A percentile compares a stretch with the other conserved stretches of the same genome.
Evolutionary conservation across 2,329 filamentous ascomycete species (phyloP).

Genomic region (Pezicula carpinea): DNA sequence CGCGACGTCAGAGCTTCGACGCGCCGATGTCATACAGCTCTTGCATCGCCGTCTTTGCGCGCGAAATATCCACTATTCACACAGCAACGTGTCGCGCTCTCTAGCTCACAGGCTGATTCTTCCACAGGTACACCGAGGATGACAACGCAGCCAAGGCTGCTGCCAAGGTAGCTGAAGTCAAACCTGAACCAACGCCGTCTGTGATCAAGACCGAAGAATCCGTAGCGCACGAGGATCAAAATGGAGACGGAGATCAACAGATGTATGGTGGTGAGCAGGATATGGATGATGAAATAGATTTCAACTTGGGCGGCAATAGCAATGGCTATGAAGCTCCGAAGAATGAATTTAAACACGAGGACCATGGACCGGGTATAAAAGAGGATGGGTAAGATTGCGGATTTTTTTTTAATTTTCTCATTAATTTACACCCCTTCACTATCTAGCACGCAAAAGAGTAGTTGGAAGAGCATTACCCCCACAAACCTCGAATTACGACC

Average conservation of each 20-base stretch:
- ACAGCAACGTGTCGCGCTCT: background rate
- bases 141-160: conserved; percentile 43
- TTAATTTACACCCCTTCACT: conserved; percentile 4
- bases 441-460: too few relatives aligned
- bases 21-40: background rate
- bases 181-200: conserved; percentile 23
- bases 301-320: conserved; percentile 47
- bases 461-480: too few relatives aligned
- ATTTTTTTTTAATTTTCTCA: conserved; percentile 17
- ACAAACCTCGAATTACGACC: too few relatives aligned
- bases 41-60: background rate
- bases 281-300: conserved; percentile 54
- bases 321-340: conserved; percentile 24
- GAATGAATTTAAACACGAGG: conserved; percentile 23
- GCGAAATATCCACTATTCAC: background rate
- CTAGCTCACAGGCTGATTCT: conserved; percentile 8
- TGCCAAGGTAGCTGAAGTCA: conserved; percentile 25
- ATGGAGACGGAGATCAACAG: conserved; percentile 37
- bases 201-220: conserved; percentile 20
- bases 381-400: conserved; percentile 79
- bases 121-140: conserved; percentile 61
- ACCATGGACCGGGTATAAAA: conserved; percentile 67
- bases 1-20: background rate
- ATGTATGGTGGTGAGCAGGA: conserved; percentile 41
- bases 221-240: conserved; percentile 26